Evolutionary conservation across 169 alveolate species (phyloP), one percentile per base, ranked within the genome.

Genomic region (Eimeria falciformis): DNA sequence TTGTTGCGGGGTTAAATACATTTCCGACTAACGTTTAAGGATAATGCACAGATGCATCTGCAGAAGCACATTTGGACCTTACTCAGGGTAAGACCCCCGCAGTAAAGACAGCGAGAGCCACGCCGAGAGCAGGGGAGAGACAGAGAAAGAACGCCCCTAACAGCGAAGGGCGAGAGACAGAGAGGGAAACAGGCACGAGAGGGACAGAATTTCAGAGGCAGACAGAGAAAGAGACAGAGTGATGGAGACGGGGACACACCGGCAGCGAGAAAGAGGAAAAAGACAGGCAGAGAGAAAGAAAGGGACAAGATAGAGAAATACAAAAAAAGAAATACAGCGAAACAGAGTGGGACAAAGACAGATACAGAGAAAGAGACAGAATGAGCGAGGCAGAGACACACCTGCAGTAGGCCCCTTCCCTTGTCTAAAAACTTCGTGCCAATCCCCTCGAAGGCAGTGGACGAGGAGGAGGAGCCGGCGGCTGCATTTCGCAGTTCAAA

Each of bases 401-500:
- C 91, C 78, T 55, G 37, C 21, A 90, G 90, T 11, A 90, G 53
- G 43, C 84, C 92, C 37, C 92, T 46, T 0, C 92, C 92, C n/a
- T 85, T 58, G 56, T 85, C 93, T 6, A 69, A 23, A 69, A 87
- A 53, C 23, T 56, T 71, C 53, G 58, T 47, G 50, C 73, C 77
- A 33, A 69, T 43, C 5, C 65, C 71, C 29, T 47, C 93, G 45
- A 40, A 37, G 33, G 87, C 93, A 4, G 86, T 9, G 45, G 27
- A 9, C 45, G 53, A 33, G 0, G n/a, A 53, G 21, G 65, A 58
- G 25, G 71, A n/a, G 71, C 7, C 27, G 7, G 27, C 71, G 25
- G 33, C 27, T 58, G 9, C 33, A n/a, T n/a, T n/a, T n/a, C n/a
- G n/a, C 62, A 50, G 14, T 50, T 50, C 62, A 7, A 7, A 50